Conservation (phyloP, 2,329 filamentous ascomycete genomes). For the Colletotrichum sp. region DNA sequence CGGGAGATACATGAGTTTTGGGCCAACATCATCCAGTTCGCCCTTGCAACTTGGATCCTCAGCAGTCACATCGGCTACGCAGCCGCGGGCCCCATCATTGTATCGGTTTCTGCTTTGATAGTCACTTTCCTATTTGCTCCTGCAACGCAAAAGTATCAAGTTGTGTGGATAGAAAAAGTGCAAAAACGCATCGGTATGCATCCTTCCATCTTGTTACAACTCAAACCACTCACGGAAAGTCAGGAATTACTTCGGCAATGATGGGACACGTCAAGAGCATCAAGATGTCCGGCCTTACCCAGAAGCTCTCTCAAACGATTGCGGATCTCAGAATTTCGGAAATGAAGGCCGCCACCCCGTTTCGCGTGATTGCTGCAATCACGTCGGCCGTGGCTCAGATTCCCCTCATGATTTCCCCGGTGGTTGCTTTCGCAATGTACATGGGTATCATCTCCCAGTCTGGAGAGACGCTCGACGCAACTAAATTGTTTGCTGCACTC, state of each 20-base stretch:
- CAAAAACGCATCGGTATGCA: slow-evolving; percentile 49
- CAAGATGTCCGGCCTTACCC: slow-evolving; percentile 53
- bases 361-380: slow-evolving; percentile 37
- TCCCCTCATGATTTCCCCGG: slow-evolving; percentile 22
- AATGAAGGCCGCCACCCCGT: slow-evolving; percentile 26
- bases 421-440: slow-evolving; percentile 21
- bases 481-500: slow-evolving; percentile 23
- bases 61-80: slow-evolving; percentile 38
- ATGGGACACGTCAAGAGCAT: slow-evolving; percentile 56
- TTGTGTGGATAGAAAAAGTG: slow-evolving; percentile 53
- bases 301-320: slow-evolving; percentile 35
- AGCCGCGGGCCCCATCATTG: slow-evolving; percentile 35
- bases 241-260: slow-evolving; percentile 47
- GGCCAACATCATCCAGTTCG: slow-evolving; percentile 39
- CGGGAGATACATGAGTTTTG: slow-evolving; percentile 41
- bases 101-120: slow-evolving; percentile 30
- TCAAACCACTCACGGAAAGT: background rate
- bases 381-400: slow-evolving; percentile 38
- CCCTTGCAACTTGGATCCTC: slow-evolving; percentile 36
- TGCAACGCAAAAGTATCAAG: slow-evolving; percentile 31
- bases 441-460: background rate
- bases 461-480: slow-evolving; percentile 7
- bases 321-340: slow-evolving; percentile 24
- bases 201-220: background rate
- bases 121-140: slow-evolving; percentile 31